Evolutionary conservation across 345 rosid genomes (phyloP), one percentile per base, ranked within the genome.

Genomic region (Boechera divaricarpa): DNA sequence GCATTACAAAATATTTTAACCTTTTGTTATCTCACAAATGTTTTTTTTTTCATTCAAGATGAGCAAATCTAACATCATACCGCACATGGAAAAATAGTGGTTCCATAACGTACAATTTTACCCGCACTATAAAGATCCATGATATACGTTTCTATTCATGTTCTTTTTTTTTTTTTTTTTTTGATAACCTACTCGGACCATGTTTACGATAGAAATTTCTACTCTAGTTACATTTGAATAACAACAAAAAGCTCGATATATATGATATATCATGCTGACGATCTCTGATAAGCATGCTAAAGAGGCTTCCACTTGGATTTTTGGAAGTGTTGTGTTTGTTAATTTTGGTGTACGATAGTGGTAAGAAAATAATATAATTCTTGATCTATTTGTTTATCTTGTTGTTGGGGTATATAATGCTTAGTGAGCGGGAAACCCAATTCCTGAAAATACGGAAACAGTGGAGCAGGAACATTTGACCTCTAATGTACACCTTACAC

Each of bases 341-440:
- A 11, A 4, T 15, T n/a, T 38, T 38, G 33, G 33, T 61, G 48
- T 39, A 39, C 6, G 33, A 15, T 63, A 39, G 57, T 63, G 33
- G 52, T 63, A 29, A 73, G n/a, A 63, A 72, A 52, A 35, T 10
- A 33, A 26, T 63, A 63, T 13, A 28, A 44, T 3, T 39, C 24
- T 63, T 28, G 2, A 8, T 73, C 1, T 38, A 15, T 16, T 51
- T 72, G 52, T 53, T 73, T 48, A 51, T 63, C 7, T 41, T 56
- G 48, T 13, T 41, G 74, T 18, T 60, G 66, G 12, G 58, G 12
- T 59, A 58, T 59, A 58, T 76, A 49, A 51, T 60, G 69, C 62
- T 41, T 24, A 51, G 69, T 76, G 32, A 52, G 75, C 70, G 75
- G 80, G 75, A 69, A 53, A 76, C 80, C 70, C 56, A 52, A 41